A percentile compares a stretch with the other conserved stretches of the same genome.
Conservation (phyloP, 2,329 filamentous ascomycete species). For the Fusarium decemcellulare region DNA sequence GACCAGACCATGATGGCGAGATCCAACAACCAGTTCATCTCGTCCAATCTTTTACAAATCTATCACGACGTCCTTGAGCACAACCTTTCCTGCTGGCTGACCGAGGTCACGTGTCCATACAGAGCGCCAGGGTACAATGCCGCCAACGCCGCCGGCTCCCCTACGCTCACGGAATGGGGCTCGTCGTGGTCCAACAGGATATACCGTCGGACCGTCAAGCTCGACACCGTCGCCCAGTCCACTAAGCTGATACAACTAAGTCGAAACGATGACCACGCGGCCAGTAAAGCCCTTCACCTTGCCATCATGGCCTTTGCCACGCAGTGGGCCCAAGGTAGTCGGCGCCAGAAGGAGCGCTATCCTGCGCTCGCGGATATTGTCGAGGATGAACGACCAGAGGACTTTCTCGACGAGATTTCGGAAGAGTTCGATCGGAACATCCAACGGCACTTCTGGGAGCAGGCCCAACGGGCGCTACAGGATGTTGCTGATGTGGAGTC, state of each 20-base stretch:
- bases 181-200: conserved; percentile 45
- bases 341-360: conserved; percentile 44
- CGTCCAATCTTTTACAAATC: conserved; percentile 41
- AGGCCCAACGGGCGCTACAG: conserved; percentile 52
- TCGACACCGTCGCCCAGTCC: conserved; percentile 39
- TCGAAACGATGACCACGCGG: conserved; percentile 35
- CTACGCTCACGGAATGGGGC: conserved; percentile 40
- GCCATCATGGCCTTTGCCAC: conserved; percentile 46
- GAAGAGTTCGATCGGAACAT: conserved; percentile 56
- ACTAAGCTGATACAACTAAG: conserved; percentile 39
- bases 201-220: conserved; percentile 42
- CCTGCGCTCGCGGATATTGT: not conserved
- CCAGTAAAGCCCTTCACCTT: conserved; percentile 37
- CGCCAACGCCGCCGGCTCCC: not conserved
- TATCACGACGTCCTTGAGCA: conserved; percentile 46
- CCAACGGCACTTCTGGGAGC: conserved; percentile 54
- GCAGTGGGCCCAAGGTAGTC: conserved; percentile 45
- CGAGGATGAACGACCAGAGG: conserved; percentile 31
- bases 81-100: conserved; percentile 45
- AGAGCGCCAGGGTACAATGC: conserved; percentile 31
- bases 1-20: conserved; percentile 44
- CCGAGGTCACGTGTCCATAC: conserved; percentile 44
- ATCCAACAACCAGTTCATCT: conserved; percentile 44
- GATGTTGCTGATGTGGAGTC: conserved; percentile 54
- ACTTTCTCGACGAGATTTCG: conserved; percentile 36